A percentile compares a stretch with the other conserved stretches of the same genome.
These are phyloP conservation scores for Metschnikowia baotianmanensis DNA, from an alignment of 805 yeast species.

Conservation along the genomic window DNA sequence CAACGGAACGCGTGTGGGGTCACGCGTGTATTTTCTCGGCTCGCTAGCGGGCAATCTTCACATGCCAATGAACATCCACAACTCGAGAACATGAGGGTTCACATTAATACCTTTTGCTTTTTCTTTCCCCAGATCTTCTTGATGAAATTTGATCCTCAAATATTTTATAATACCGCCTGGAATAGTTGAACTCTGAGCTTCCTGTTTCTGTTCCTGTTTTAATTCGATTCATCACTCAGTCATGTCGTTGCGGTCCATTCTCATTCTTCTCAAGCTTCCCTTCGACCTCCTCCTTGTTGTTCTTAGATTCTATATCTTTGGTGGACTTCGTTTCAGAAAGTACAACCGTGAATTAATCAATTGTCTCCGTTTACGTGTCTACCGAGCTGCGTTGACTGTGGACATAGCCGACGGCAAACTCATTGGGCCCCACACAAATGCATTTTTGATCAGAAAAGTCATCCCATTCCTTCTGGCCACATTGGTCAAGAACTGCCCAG, in stretches of 20 bases:
- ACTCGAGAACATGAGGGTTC: no score
- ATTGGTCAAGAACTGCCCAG: constrained; percentile 19
- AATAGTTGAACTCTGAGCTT: no score
- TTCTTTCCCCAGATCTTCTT: no score
- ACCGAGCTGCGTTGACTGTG: constrained; percentile 13
- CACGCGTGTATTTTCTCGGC: no score
- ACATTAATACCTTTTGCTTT: no score
- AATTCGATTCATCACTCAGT: no score
- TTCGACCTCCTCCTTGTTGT: constrained; percentile 14
- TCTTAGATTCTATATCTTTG: constrained; percentile 17
- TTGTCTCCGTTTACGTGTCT: constrained; percentile 15
- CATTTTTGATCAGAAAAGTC: constrained; percentile 12
- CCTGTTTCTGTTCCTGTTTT: neutral
- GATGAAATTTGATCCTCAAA: no score
- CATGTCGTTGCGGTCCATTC: constrained; percentile 13
- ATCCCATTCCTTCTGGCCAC: constrained; percentile 10
- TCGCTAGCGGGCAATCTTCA: no score
- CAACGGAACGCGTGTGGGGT: no score
- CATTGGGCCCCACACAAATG: constrained; percentile 16
- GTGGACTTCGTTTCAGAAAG: constrained; percentile 17
- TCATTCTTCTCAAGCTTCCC: constrained; percentile 14
- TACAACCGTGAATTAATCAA: constrained; percentile 13
- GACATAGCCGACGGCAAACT: constrained; percentile 16
- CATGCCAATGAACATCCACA: no score
- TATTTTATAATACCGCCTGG: no score